Evolutionary conservation across 2,329 filamentous ascomycete species (phyloP).

Genomic region (Ilyonectria mors-panacis): DNA sequence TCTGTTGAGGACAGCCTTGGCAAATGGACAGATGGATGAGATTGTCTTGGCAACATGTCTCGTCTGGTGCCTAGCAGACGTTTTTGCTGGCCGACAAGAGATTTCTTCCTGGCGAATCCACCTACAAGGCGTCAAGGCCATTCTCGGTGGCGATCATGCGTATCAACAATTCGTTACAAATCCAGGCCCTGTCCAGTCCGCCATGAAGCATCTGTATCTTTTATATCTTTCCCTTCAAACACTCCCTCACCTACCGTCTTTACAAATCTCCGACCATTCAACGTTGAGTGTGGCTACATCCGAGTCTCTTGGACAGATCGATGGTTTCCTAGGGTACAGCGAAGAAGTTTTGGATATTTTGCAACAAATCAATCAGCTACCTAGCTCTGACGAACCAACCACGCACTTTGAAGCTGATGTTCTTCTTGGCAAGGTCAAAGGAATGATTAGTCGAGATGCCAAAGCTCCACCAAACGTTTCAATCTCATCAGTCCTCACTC

Average conservation of each 20-base stretch:
- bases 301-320: conserved; percentile 33
- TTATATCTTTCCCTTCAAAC: conserved; percentile 49
- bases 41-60: conserved; percentile 47
- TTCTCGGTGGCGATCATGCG: conserved; percentile 29
- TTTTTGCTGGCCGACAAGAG: conserved; percentile 43
- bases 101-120: conserved; percentile 45
- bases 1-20: conserved; percentile 42
- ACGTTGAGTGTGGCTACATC: background rate
- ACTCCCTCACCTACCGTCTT: conserved; percentile 41
- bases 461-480: conserved; percentile 36
- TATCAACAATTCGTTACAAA: background rate
- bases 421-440: conserved; percentile 42
- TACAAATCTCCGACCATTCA: conserved; percentile 1
- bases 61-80: conserved; percentile 50
- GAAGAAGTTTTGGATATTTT: conserved; percentile 47
- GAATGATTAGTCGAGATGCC: conserved; percentile 45
- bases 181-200: conserved; percentile 25
- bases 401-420: conserved; percentile 31
- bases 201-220: conserved; percentile 48
- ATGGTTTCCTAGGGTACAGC: conserved; percentile 50
- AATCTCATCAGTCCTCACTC: conserved; percentile 38
- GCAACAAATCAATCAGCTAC: conserved; percentile 39
- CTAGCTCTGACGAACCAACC: background rate
- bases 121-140: conserved; percentile 45
- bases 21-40: conserved; percentile 41